Evolutionary conservation across 139 green algal genomes (phyloP).

Genomic region (Mesotaenium endlicherianum): DNA sequence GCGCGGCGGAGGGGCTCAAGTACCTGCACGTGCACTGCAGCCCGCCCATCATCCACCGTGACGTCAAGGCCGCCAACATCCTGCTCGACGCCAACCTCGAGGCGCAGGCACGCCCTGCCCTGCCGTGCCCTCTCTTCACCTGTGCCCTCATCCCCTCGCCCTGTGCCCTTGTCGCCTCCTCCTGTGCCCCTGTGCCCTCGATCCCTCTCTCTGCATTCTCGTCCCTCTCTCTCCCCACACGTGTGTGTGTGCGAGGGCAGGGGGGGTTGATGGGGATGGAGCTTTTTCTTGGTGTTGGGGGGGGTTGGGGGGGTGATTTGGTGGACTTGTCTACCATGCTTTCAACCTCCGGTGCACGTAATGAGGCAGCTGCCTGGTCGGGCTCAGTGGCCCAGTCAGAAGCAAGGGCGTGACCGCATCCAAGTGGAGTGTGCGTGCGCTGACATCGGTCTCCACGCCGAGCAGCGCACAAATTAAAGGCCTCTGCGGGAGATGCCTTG

Average conservation of each 20-base stretch:
- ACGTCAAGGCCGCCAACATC: not conserved
- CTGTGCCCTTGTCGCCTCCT: not conserved
- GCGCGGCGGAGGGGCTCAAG: not conserved
- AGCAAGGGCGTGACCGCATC: no score
- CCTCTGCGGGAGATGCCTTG: not conserved
- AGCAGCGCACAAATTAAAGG: no score
- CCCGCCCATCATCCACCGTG: conserved; percentile 9
- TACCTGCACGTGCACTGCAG: not conserved
- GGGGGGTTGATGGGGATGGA: not conserved
- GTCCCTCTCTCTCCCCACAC: not conserved
- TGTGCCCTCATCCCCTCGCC: not conserved
- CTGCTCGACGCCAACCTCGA: not conserved
- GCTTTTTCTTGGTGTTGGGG: no score
- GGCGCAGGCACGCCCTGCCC: no score
- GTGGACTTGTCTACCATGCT: no score
- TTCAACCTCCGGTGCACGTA: no score
- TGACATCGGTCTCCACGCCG: no score
- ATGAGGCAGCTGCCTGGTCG: no score
- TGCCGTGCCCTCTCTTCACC: no score
- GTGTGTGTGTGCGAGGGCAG: not conserved
- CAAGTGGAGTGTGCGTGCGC: no score
- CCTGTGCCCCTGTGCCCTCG: not conserved
- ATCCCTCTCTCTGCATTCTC: not conserved
- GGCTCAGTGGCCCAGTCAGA: no score
- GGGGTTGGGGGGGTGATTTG: no score